Percentiles rank a stretch among this genome's conserved stretches.
phyloP scores from a whole-genome alignment of 192 early-diverging fungal genomes.

The Entrophospora sp. region DNA sequence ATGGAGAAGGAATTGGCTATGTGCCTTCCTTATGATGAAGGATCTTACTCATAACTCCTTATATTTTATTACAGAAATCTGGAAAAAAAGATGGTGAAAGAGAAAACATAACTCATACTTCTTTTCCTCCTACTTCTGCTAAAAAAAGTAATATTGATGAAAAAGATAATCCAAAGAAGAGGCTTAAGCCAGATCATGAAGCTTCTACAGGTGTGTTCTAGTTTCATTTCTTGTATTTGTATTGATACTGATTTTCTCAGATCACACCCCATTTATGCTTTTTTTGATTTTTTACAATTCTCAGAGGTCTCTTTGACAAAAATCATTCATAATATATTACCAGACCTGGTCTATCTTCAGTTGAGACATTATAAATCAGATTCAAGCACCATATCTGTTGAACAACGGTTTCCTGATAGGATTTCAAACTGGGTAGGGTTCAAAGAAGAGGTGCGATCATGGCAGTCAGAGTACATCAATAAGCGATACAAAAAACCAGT shows the following conservation, averaged over 20 bases:
- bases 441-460: too few relatives aligned
- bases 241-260: not conserved
- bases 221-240: not conserved
- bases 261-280: not conserved
- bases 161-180: not conserved
- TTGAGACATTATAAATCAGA: not conserved
- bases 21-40: not conserved
- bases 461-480: too few relatives aligned
- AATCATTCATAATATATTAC: not conserved
- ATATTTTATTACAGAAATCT: too few relatives aligned
- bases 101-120: too few relatives aligned
- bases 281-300: not conserved
- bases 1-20: too few relatives aligned
- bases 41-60: too few relatives aligned
- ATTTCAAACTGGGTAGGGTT: too few relatives aligned
- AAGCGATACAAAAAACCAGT: too few relatives aligned
- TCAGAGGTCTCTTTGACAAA: not conserved
- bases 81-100: too few relatives aligned
- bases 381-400: too few relatives aligned
- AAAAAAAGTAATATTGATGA: not conserved
- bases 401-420: too few relatives aligned
- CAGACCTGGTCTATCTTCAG: not conserved
- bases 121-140: not conserved
- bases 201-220: not conserved
- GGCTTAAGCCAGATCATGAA: not conserved